These are phyloP conservation scores for Alloascoidea africana DNA, from an alignment of 805 yeast genomes.

Conservation along the genomic window DNA sequence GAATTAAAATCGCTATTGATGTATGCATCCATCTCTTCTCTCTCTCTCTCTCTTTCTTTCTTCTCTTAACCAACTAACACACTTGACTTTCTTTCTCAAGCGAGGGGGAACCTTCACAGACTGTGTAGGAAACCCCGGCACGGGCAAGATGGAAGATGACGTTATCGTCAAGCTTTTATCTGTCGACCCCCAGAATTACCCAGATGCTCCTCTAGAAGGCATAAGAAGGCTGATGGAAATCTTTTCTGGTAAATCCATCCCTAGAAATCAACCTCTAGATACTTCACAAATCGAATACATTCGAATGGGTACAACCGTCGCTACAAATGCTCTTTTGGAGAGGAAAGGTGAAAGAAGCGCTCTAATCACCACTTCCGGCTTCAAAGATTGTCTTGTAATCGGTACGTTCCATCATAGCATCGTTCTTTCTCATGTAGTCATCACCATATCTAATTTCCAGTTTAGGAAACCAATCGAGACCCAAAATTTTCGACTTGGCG, in stretches of 20 bases:
- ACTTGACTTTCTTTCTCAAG: constrained; percentile 8
- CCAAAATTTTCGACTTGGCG: constrained; percentile 72
- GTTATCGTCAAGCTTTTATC: constrained; percentile 66
- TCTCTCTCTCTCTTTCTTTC: background rate
- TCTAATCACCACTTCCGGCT: constrained; percentile 76
- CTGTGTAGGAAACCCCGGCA: constrained; percentile 35
- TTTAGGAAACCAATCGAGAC: constrained; percentile 61
- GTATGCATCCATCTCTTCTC: constrained; percentile 1
- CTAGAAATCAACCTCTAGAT: constrained; percentile 46
- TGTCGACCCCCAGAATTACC: constrained; percentile 77
- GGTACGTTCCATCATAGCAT: constrained; percentile 26
- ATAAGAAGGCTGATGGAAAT: constrained; percentile 62
- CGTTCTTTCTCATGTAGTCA: background rate
- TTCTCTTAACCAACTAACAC: background rate
- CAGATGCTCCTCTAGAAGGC: constrained; percentile 89
- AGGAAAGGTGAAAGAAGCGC: constrained; percentile 87
- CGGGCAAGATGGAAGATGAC: constrained; percentile 35
- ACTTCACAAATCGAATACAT: constrained; percentile 48
- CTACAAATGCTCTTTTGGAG: constrained; percentile 88
- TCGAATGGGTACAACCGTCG: constrained; percentile 90
- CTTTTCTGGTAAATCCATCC: constrained; percentile 35
- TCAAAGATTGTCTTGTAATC: constrained; percentile 64
- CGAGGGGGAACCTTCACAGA: constrained; percentile 93
- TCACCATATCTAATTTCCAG: background rate
- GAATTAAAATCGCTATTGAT: constrained; percentile 28